These are phyloP conservation scores for Aspergillus olivimuriae DNA, from an alignment of 495 filamentous ascomycete genomes.

Conservation along the genomic window DNA sequence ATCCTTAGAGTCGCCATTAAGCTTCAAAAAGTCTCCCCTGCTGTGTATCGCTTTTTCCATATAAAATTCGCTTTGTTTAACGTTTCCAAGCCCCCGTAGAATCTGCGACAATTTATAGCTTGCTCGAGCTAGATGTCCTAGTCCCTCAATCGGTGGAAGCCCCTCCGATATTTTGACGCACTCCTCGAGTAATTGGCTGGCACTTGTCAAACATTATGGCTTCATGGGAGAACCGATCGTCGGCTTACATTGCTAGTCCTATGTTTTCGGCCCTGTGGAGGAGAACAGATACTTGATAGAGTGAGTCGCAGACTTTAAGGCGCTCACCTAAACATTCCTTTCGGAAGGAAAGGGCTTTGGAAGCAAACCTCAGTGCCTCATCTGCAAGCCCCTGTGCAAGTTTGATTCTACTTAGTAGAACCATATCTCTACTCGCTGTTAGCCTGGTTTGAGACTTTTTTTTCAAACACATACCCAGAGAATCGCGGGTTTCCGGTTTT, in stretches of 20 bases:
- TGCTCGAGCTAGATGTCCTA: constrained; percentile 5
- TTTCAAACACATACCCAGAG: constrained; percentile 1
- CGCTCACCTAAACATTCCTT: constrained; percentile 2
- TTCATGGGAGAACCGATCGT: neutral
- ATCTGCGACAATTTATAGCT: neutral
- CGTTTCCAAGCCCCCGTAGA: neutral
- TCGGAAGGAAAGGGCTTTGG: constrained; percentile 4
- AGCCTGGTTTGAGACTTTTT: neutral
- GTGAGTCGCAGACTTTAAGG: constrained; percentile 6
- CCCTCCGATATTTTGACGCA: constrained; percentile 5
- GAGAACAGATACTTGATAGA: constrained; percentile 3
- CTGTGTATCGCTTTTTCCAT: neutral
- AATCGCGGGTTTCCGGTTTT: constrained; percentile 6
- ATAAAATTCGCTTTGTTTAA: neutral
- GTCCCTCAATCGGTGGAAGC: constrained; percentile 3
- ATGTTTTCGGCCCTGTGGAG: constrained; percentile 1
- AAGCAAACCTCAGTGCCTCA: constrained; percentile 3
- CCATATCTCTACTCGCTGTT: constrained; percentile 1
- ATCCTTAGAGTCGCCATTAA: neutral
- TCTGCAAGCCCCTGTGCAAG: neutral
- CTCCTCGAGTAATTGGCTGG: constrained; percentile 4
- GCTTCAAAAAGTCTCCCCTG: neutral
- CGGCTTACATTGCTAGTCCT: neutral
- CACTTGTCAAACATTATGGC: neutral
- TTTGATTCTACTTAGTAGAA: constrained; percentile 4